phyloP scores from a whole-genome alignment of 208 protist species.

The Trypanosomatidae sp. region DNA sequence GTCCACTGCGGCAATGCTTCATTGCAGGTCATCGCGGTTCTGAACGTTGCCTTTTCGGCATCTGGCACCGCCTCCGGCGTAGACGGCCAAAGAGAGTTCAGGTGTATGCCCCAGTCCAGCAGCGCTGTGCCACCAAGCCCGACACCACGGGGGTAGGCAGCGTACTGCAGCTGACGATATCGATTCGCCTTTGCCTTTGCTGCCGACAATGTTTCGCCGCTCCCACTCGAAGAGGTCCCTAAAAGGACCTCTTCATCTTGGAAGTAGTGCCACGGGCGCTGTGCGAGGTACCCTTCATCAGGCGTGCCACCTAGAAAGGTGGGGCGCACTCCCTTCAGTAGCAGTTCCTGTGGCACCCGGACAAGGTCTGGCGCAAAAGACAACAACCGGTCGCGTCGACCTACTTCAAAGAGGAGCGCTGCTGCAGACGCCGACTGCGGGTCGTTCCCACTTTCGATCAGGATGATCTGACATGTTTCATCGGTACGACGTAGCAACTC shows the following conservation, averaged over 20 bases:
- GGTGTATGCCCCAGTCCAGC: slow-evolving; percentile 71
- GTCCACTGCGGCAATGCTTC: slow-evolving; percentile 17
- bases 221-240: neutral
- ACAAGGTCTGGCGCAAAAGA: slow-evolving; percentile 45
- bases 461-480: slow-evolving; percentile 26
- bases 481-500: slow-evolving; percentile 31
- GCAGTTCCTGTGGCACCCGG: slow-evolving; percentile 14
- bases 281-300: slow-evolving; percentile 14
- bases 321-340: slow-evolving; percentile 1
- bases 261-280: slow-evolving; percentile 21
- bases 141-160: slow-evolving; percentile 41
- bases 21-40: neutral
- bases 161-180: slow-evolving; percentile 32
- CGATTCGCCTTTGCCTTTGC: slow-evolving; percentile 7
- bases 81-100: slow-evolving; percentile 23
- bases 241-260: slow-evolving; percentile 6
- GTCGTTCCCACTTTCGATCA: slow-evolving; percentile 63
- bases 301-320: slow-evolving; percentile 7
- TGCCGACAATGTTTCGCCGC: neutral
- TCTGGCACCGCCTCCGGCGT: neutral
- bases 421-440: slow-evolving; percentile 11
- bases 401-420: slow-evolving; percentile 5
- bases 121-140: slow-evolving; percentile 56
- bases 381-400: slow-evolving; percentile 25
- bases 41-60: neutral